phyloP scores from a whole-genome alignment of 257 asterid species.

The Solanum sejunctum region DNA sequence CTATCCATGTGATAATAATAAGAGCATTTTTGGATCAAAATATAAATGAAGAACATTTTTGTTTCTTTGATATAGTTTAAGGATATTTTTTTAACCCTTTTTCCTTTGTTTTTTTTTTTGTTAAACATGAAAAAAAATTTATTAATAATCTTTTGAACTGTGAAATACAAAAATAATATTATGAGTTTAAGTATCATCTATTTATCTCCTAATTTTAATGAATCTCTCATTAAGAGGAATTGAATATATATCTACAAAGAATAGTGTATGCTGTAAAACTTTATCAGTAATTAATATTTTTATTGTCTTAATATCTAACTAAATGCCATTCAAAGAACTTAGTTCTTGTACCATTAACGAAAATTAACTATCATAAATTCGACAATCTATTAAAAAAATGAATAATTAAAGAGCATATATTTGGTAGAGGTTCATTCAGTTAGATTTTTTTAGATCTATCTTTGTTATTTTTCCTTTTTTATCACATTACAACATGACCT shows the following conservation, averaged over 20 bases:
- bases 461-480: not conserved
- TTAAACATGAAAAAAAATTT: not conserved
- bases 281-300: not conserved
- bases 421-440: not conserved
- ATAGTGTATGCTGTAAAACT: not conserved
- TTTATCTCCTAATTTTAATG: not conserved
- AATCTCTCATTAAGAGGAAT: not conserved
- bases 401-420: not conserved
- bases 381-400: not conserved
- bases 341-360: not conserved
- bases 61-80: no score
- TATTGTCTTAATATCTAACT: not conserved
- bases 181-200: not conserved
- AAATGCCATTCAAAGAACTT: not conserved
- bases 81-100: no score
- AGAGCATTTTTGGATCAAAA: no score
- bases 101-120: no score
- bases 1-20: no score
- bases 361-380: not conserved
- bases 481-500: not conserved
- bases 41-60: no score
- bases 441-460: not conserved
- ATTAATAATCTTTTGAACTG: not conserved
- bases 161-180: not conserved
- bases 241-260: not conserved